These are phyloP conservation scores for Suillus lakei DNA, from an alignment of 768 basidiomycete species.

Conservation along the genomic window DNA sequence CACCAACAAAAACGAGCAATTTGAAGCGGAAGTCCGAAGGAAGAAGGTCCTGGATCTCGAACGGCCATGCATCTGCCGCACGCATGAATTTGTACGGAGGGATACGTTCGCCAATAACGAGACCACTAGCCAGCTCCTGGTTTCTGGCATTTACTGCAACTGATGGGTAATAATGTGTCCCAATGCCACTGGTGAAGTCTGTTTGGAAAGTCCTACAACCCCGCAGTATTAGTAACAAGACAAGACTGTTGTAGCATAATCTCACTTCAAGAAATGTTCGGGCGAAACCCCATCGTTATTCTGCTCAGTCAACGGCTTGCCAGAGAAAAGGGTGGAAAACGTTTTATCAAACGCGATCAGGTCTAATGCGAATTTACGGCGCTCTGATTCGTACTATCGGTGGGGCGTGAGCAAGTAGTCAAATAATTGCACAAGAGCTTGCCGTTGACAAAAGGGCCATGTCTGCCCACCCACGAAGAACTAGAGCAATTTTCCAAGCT, in stretches of 20 bases:
- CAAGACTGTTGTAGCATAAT: background rate
- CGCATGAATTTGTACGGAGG: constrained; percentile 51
- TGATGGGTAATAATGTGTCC: constrained; percentile 52
- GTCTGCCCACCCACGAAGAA: constrained; percentile 51
- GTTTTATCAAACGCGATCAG: constrained; percentile 58
- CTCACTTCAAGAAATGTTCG: constrained; percentile 49
- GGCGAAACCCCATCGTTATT: constrained; percentile 43
- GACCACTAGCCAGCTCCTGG: constrained; percentile 42
- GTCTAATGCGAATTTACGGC: constrained; percentile 56
- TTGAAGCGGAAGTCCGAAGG: constrained; percentile 54
- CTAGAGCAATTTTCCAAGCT: constrained; percentile 58
- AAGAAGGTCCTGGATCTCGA: constrained; percentile 55
- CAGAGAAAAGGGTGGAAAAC: constrained; percentile 55
- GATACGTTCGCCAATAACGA: constrained; percentile 56
- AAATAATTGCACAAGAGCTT: constrained; percentile 15
- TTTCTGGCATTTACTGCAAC: constrained; percentile 36
- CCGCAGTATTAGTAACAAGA: background rate
- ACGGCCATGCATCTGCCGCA: constrained; percentile 48
- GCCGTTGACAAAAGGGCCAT: constrained; percentile 51
- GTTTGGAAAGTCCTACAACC: constrained; percentile 45
- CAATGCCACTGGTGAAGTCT: constrained; percentile 50
- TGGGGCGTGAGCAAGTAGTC: background rate
- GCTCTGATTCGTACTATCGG: constrained; percentile 55
- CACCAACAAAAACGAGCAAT: constrained; percentile 47
- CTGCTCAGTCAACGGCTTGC: constrained; percentile 48